Evolutionary conservation across 177 flowering plant genomes (phyloP).

Genomic region (Tripterygium wilfordii): DNA sequence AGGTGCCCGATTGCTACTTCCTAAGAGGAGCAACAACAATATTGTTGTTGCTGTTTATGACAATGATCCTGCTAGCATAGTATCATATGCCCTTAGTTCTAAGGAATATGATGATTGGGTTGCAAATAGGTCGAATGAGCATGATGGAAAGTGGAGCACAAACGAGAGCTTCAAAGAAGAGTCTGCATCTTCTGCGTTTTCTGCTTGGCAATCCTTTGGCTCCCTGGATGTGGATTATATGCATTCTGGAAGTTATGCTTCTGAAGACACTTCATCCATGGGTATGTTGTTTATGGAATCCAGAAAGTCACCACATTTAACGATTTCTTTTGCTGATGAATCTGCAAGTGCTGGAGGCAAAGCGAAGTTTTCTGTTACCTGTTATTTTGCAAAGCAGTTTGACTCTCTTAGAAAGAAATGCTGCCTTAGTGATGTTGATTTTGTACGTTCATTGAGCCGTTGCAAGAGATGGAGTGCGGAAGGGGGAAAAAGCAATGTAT

Average conservation of each 20-base stretch:
- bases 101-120: slow-evolving; percentile 71
- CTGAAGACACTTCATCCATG: slow-evolving; percentile 49
- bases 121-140: slow-evolving; percentile 33
- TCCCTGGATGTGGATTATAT: slow-evolving; percentile 55
- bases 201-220: slow-evolving; percentile 61
- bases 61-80: slow-evolving; percentile 83
- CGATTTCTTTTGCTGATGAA: slow-evolving; percentile 70
- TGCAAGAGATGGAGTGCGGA: slow-evolving; percentile 92
- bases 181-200: slow-evolving; percentile 26
- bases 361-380: slow-evolving; percentile 73
- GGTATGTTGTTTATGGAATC: slow-evolving; percentile 39
- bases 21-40: slow-evolving; percentile 39
- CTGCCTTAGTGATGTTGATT: slow-evolving; percentile 74
- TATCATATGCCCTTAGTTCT: slow-evolving; percentile 84
- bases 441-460: slow-evolving; percentile 80
- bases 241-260: slow-evolving; percentile 48
- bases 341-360: slow-evolving; percentile 52
- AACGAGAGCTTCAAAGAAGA: slow-evolving; percentile 26
- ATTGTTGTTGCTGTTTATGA: slow-evolving; percentile 86
- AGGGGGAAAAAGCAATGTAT: slow-evolving; percentile 99
- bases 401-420: slow-evolving; percentile 75
- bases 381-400: slow-evolving; percentile 88
- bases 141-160: slow-evolving; percentile 27
- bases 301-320: slow-evolving; percentile 70
- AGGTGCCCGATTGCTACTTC: slow-evolving; percentile 68